Percentiles rank a stretch among this genome's conserved stretches.
Conservation (phyloP, 495 filamentous ascomycete species). For the Penicillium atrosanguineum region DNA sequence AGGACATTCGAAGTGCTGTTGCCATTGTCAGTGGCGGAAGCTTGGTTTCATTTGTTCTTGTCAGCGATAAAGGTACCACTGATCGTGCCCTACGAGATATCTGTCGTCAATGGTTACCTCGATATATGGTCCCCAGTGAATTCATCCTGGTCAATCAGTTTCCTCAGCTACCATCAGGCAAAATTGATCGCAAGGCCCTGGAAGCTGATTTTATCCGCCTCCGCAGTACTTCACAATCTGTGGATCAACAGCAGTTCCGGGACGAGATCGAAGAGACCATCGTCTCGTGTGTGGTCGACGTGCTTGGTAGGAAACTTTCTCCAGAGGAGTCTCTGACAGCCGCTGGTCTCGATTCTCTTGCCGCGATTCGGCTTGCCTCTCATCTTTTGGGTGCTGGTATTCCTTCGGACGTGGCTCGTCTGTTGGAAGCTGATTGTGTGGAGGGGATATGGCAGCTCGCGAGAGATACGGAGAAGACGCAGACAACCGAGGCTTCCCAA, state of each 20-base stretch:
- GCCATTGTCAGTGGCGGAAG: conserved; percentile 57
- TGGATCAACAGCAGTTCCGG: conserved; percentile 27
- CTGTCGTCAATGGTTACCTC: conserved; percentile 70
- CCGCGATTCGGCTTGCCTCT: conserved; percentile 65
- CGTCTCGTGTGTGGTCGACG: conserved; percentile 37
- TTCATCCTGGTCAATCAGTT: conserved; percentile 58
- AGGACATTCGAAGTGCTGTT: conserved; percentile 52
- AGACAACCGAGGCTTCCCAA: conserved; percentile 12
- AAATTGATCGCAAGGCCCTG: conserved; percentile 67
- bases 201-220: conserved; percentile 50
- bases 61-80: conserved; percentile 26
- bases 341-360: conserved; percentile 69
- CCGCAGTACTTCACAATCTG: conserved; percentile 19
- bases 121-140: conserved; percentile 74
- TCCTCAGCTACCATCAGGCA: conserved; percentile 74
- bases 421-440: conserved; percentile 55
- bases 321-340: conserved; percentile 47
- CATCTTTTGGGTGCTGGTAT: conserved; percentile 52
- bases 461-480: conserved; percentile 12
- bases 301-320: conserved; percentile 43
- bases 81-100: conserved; percentile 46
- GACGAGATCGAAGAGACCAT: conserved; percentile 46
- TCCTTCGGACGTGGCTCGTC: conserved; percentile 47
- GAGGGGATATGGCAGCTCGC: conserved; percentile 28
- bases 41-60: conserved; percentile 67